These are phyloP conservation scores for Lactarius sanguifluus DNA, from an alignment of 768 basidiomycete genomes.

Conservation along the genomic window DNA sequence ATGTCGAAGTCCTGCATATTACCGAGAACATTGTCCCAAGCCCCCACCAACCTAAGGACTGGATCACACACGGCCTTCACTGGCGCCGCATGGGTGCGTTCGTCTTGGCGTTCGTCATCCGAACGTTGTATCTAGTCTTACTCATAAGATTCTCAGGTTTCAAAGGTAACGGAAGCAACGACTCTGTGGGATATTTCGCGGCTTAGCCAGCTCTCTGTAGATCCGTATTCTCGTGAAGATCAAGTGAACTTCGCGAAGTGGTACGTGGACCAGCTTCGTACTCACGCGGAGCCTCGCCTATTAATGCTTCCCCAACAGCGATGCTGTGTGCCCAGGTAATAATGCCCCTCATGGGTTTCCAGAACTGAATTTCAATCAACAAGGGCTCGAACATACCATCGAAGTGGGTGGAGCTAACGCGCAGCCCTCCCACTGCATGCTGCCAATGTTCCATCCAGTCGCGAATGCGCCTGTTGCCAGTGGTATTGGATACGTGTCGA, in stretches of 20 bases:
- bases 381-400: conserved; percentile 53
- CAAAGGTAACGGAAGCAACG: conserved; percentile 41
- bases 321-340: conserved; percentile 52
- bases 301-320: conserved; percentile 35
- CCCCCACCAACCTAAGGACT: conserved; percentile 51
- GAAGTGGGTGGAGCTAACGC: conserved; percentile 32
- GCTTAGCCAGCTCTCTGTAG: conserved; percentile 32
- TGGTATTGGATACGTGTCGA: conserved; percentile 50
- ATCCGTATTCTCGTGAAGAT: conserved; percentile 60
- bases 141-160: conserved; percentile 42
- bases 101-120: conserved; percentile 22
- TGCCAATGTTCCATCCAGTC: conserved; percentile 53
- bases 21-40: conserved; percentile 44
- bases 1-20: conserved; percentile 50
- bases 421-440: conserved; percentile 53
- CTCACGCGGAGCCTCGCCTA: background rate
- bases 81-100: conserved; percentile 58
- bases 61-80: conserved; percentile 52
- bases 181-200: background rate
- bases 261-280: conserved; percentile 34
- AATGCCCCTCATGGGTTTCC: too few relatives aligned
- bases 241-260: conserved; percentile 55
- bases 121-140: conserved; percentile 15
- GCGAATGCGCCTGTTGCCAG: conserved; percentile 33
- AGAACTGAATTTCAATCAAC: background rate